These are phyloP conservation scores for Calonectria multiphialidica DNA, from an alignment of 2,329 filamentous ascomycete species.

Conservation along the genomic window DNA sequence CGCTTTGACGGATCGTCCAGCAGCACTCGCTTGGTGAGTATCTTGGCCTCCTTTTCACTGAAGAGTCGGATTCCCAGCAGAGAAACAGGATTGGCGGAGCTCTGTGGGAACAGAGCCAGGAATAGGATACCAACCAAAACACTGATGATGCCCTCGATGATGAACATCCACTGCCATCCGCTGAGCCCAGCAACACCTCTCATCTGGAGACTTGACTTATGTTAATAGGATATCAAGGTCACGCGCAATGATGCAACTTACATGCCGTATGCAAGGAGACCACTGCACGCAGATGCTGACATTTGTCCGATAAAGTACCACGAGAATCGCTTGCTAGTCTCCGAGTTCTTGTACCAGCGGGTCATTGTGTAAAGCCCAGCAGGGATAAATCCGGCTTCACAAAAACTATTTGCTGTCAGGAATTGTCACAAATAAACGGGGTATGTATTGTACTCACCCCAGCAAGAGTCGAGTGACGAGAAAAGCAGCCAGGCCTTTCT, in stretches of 20 bases:
- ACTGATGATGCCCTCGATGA: slow-evolving; percentile 52
- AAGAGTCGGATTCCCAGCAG: slow-evolving; percentile 47
- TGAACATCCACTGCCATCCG: slow-evolving; percentile 43
- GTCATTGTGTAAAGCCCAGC: slow-evolving; percentile 61
- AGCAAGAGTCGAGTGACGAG: slow-evolving; percentile 53
- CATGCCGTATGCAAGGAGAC: slow-evolving; percentile 51
- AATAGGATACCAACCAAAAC: slow-evolving; percentile 39
- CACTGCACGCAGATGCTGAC: slow-evolving; percentile 49
- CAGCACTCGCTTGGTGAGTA: slow-evolving; percentile 48
- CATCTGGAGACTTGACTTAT: slow-evolving; percentile 33
- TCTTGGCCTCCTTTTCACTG: slow-evolving; percentile 49
- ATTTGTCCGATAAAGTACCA: slow-evolving; percentile 60
- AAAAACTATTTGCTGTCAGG: slow-evolving; percentile 37
- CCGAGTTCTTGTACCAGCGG: slow-evolving; percentile 59
- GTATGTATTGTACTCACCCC: slow-evolving; percentile 32
- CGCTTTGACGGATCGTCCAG: slow-evolving; percentile 48
- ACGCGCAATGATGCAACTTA: neutral
- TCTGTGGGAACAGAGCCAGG: slow-evolving; percentile 32
- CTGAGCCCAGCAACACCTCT: slow-evolving; percentile 37
- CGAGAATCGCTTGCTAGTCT: slow-evolving; percentile 59
- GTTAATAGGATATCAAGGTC: neutral
- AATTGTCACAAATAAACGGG: too few relatives aligned
- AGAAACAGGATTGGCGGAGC: slow-evolving; percentile 45
- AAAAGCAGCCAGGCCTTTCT: slow-evolving; percentile 45
- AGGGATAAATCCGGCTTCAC: slow-evolving; percentile 46